phyloP scores from a whole-genome alignment of 441 rosid species.

The Aleurites moluccanus region DNA sequence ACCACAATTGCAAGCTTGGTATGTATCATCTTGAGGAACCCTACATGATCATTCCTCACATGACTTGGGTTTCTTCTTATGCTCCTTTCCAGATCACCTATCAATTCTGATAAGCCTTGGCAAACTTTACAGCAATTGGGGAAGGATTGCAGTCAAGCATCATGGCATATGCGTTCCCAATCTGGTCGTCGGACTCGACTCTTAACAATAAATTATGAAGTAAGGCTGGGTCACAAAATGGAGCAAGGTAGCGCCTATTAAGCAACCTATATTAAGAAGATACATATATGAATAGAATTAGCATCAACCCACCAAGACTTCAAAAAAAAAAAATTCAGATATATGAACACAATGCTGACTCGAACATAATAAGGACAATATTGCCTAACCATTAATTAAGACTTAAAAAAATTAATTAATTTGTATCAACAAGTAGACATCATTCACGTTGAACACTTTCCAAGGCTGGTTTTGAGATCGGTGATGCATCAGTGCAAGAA shows the following conservation, averaged over 20 bases:
- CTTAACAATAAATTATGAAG: background rate
- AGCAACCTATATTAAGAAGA: constrained; percentile 13
- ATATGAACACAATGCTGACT: background rate
- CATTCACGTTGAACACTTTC: no score
- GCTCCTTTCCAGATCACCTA: constrained; percentile 1
- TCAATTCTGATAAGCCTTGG: background rate
- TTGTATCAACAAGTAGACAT: no score
- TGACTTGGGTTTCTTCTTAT: background rate
- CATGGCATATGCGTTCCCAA: background rate
- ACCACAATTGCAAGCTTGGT: background rate
- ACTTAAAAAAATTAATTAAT: background rate
- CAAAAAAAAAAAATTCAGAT: background rate
- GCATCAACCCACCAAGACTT: background rate
- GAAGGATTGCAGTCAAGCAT: background rate
- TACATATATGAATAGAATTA: background rate
- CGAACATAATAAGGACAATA: background rate
- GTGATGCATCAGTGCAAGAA: background rate
- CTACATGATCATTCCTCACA: background rate
- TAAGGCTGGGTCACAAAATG: background rate
- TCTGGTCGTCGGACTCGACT: constrained; percentile 9
- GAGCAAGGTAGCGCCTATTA: background rate
- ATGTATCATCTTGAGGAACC: background rate
- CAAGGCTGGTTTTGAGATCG: no score
- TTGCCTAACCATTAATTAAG: background rate
- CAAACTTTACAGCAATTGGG: constrained; percentile 3